Evolutionary conservation across 108 stramenopile species (phyloP).

Genomic region (Hondaea fermentalgiana): DNA sequence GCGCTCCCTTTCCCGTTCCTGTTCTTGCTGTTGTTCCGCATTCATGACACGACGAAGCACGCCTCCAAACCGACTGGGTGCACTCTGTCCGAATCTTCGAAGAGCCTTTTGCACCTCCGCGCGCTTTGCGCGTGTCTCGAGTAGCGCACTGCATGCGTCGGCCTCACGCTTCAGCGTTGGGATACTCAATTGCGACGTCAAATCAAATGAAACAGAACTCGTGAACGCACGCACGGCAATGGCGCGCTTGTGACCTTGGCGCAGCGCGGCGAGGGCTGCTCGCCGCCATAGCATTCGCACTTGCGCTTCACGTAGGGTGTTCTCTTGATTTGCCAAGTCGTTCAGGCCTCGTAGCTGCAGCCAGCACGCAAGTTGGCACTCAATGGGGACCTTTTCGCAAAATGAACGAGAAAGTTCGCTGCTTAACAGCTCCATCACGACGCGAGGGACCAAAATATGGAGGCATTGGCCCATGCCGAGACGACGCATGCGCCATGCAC

Average conservation of each 20-base stretch:
- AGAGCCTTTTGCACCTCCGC: too few species aligned
- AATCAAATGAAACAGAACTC: neutral
- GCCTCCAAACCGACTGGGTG: too few species aligned
- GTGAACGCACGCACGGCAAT: neutral
- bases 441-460: neutral
- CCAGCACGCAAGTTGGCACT: neutral
- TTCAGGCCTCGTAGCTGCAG: neutral
- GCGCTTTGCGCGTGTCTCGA: too few species aligned
- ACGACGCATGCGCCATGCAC: constrained; percentile 23
- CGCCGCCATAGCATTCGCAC: neutral
- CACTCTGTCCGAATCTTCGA: too few species aligned
- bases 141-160: too few species aligned
- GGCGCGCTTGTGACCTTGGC: neutral
- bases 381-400: neutral
- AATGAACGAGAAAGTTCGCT: neutral
- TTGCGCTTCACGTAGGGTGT: neutral
- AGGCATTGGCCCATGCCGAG: constrained; percentile 20
- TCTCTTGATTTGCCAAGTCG: neutral
- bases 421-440: constrained; percentile 2
- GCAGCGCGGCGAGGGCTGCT: neutral
- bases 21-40: neutral
- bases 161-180: too few species aligned
- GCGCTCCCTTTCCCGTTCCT: neutral
- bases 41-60: neutral
- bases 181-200: neutral